A percentile compares a stretch with the other conserved stretches of the same genome.
phyloP scores from a whole-genome alignment of 805 yeast genomes.

The Ascoidea tarda region DNA sequence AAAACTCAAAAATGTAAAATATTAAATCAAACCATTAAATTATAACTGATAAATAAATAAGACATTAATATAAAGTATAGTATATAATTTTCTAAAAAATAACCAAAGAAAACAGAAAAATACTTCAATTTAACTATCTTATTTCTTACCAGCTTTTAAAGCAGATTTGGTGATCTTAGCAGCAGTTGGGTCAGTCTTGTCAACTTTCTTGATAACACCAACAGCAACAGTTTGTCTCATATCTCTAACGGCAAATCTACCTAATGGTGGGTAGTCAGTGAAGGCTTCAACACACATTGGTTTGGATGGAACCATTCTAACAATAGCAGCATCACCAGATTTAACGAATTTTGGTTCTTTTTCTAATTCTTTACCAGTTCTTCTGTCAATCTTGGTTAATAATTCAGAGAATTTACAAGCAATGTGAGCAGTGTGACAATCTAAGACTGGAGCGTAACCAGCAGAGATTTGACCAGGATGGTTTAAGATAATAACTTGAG shows the following conservation, averaged over 20 bases:
- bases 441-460: slow-evolving; percentile 85
- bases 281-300: slow-evolving; percentile 93
- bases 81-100: too few species aligned
- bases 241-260: slow-evolving; percentile 98
- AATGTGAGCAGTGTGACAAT: slow-evolving; percentile 87
- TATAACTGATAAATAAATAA: too few species aligned
- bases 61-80: too few species aligned
- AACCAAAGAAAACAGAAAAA: slow-evolving; percentile 7
- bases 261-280: slow-evolving; percentile 91
- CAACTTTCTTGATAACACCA: slow-evolving; percentile 96
- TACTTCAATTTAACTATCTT: slow-evolving; percentile 38
- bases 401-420: slow-evolving; percentile 79
- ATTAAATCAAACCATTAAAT: too few species aligned
- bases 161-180: slow-evolving; percentile 98
- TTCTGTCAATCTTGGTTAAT: slow-evolving; percentile 77
- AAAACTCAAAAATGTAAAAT: too few species aligned
- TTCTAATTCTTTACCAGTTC: slow-evolving; percentile 85
- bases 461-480: slow-evolving; percentile 87
- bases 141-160: slow-evolving; percentile 43
- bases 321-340: slow-evolving; percentile 95
- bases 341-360: slow-evolving; percentile 86
- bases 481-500: slow-evolving; percentile 79
- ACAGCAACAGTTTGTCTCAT: slow-evolving; percentile 99
- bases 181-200: slow-evolving; percentile 60
- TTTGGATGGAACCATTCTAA: slow-evolving; percentile 76